Percentiles rank a stretch among this genome's conserved stretches.
phyloP scores from a whole-genome alignment of 257 asterid genomes.

The Solanum chilense region DNA sequence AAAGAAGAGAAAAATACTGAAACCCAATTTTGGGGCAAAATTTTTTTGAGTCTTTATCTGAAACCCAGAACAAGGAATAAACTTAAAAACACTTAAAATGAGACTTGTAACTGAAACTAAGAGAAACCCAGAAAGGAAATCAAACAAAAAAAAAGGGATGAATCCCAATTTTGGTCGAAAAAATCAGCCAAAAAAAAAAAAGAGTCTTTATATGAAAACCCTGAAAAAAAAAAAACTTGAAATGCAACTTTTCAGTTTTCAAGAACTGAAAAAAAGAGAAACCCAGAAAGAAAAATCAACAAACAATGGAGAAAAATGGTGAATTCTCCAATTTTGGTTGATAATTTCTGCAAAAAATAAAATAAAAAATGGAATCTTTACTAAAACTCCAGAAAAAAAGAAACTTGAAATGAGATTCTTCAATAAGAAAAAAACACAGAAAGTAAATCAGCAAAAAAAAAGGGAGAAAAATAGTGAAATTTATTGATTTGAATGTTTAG shows the following conservation, averaged over 20 bases:
- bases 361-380: background rate
- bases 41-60: background rate
- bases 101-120: background rate
- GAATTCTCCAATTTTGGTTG: background rate
- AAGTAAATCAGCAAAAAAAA: background rate
- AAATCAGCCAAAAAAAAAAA: background rate
- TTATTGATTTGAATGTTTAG: background rate
- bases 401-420: background rate
- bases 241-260: background rate
- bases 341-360: background rate
- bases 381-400: background rate
- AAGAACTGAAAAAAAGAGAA: background rate
- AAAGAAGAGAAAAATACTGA: background rate
- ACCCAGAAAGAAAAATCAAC: background rate
- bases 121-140: background rate
- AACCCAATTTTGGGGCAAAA: background rate
- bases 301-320: background rate
- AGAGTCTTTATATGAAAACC: background rate
- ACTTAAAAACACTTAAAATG: background rate
- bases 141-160: background rate
- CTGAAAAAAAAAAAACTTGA: background rate
- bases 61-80: background rate
- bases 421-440: background rate
- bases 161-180: background rate
- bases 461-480: background rate